phyloP scores from a whole-genome alignment of 768 basidiomycete genomes.

The Tremella fuciformis region DNA sequence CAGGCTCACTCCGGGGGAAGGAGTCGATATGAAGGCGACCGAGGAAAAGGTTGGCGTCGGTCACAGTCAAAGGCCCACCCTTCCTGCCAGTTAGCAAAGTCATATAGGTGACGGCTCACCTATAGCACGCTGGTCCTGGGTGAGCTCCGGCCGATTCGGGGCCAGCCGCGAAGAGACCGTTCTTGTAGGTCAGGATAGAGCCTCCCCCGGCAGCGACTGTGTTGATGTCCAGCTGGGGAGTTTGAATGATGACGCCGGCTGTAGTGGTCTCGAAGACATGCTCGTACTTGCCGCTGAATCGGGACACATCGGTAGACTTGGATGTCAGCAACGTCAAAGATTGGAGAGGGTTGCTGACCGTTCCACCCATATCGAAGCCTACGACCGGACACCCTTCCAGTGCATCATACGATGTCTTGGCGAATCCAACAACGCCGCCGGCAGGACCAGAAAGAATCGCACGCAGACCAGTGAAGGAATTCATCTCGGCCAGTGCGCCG shows the following conservation, averaged over 20 bases:
- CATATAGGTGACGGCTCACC: too few species aligned
- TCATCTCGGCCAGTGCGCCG: conserved; percentile 55
- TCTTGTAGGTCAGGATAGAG: conserved; percentile 79
- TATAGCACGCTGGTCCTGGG: conserved; percentile 79
- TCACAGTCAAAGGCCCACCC: conserved; percentile 83
- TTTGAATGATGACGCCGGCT: conserved; percentile 87
- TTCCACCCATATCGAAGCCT: conserved; percentile 72
- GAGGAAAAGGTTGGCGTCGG: conserved; percentile 86
- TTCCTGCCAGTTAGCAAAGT: conserved; percentile 53
- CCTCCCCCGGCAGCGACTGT: conserved; percentile 85
- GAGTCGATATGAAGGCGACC: conserved; percentile 82
- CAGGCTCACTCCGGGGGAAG: conserved; percentile 59
- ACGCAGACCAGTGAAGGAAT: conserved; percentile 67
- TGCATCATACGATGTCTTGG: conserved; percentile 81
- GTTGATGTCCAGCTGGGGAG: conserved; percentile 90
- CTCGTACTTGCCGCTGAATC: conserved; percentile 73
- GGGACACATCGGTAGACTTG: conserved; percentile 75
- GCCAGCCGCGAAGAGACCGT: conserved; percentile 83
- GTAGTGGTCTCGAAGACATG: conserved; percentile 72
- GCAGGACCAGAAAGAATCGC: conserved; percentile 59
- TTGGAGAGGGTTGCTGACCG: conserved; percentile 41
- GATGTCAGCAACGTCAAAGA: background rate
- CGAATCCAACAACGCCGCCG: conserved; percentile 91
- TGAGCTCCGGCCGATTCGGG: conserved; percentile 86
- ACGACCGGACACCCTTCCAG: conserved; percentile 69